These are phyloP conservation scores for Zygosaccharomyces gambellarensis DNA, from an alignment of 805 yeast genomes.

Conservation along the genomic window DNA sequence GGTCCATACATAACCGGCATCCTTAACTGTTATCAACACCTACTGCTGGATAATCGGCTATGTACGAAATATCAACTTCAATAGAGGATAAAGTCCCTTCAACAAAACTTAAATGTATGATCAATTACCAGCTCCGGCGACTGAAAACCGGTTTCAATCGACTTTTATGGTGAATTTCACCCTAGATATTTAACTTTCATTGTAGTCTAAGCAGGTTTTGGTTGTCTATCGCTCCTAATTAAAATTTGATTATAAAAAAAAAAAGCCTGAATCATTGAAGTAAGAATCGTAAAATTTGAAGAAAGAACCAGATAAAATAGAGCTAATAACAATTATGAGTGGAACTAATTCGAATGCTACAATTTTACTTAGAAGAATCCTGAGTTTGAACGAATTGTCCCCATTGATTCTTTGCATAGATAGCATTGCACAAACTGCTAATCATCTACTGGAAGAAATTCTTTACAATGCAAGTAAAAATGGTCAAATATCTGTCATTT, in stretches of 20 bases:
- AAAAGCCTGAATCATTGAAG: neutral
- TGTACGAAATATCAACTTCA: neutral
- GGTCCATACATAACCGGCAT: conserved; percentile 34
- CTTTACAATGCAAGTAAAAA: conserved; percentile 35
- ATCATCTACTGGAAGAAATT: conserved; percentile 54
- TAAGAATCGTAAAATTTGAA: neutral
- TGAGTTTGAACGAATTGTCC: conserved; percentile 65
- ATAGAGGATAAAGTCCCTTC: neutral
- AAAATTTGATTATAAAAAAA: neutral
- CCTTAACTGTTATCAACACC: neutral
- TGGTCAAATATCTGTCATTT: conserved; percentile 40
- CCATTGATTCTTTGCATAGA: conserved; percentile 72
- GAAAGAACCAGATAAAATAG: neutral
- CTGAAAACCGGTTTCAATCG: neutral
- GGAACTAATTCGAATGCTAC: conserved; percentile 38
- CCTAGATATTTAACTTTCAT: neutral
- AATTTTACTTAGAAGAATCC: conserved; percentile 62
- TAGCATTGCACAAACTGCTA: conserved; percentile 63
- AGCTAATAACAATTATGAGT: conserved; percentile 25
- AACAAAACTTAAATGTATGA: neutral
- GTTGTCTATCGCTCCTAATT: neutral
- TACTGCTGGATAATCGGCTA: neutral
- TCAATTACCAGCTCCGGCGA: conserved; percentile 1
- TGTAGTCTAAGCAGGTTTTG: neutral
- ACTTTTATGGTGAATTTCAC: neutral